A percentile compares a stretch with the other conserved stretches of the same genome.
Evolutionary conservation across 1,139 yeast species (phyloP).

Genomic region (Geotrichum phurueaensis): DNA sequence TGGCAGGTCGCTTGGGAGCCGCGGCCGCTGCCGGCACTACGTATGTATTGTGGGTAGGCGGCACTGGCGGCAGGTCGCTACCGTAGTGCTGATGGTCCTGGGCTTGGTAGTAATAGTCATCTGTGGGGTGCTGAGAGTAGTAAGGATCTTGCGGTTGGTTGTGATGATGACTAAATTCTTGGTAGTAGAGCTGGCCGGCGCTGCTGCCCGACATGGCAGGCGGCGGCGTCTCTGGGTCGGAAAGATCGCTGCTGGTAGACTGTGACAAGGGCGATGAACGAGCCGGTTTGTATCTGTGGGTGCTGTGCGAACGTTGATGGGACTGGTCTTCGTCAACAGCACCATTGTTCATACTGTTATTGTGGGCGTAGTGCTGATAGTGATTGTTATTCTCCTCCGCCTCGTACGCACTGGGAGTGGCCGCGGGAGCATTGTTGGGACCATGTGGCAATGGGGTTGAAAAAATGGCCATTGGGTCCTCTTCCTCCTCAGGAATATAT

Average conservation of each 20-base stretch:
- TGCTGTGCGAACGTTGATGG: conserved; percentile 1
- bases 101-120: neutral
- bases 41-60: conserved; percentile 11
- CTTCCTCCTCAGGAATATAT: neutral
- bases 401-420: neutral
- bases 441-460: conserved; percentile 13
- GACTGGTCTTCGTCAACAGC: neutral
- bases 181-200: neutral
- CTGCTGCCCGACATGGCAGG: conserved; percentile 3
- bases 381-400: neutral
- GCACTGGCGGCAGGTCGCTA: conserved; percentile 10
- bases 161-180: conserved; percentile 3
- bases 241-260: conserved; percentile 8
- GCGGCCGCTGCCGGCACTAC: conserved; percentile 8
- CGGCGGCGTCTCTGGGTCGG: conserved; percentile 2
- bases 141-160: conserved; percentile 1
- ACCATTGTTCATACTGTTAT: neutral
- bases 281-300: conserved; percentile 4
- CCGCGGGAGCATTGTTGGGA: neutral
- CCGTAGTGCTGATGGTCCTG: conserved; percentile 3
- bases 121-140: conserved; percentile 5
- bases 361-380: neutral
- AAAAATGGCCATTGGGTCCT: conserved; percentile 14
- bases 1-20: conserved; percentile 18
- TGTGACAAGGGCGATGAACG: conserved; percentile 14